Evolutionary conservation across 2,329 filamentous ascomycete species (phyloP).

Genomic region (Falciphora oryzae): DNA sequence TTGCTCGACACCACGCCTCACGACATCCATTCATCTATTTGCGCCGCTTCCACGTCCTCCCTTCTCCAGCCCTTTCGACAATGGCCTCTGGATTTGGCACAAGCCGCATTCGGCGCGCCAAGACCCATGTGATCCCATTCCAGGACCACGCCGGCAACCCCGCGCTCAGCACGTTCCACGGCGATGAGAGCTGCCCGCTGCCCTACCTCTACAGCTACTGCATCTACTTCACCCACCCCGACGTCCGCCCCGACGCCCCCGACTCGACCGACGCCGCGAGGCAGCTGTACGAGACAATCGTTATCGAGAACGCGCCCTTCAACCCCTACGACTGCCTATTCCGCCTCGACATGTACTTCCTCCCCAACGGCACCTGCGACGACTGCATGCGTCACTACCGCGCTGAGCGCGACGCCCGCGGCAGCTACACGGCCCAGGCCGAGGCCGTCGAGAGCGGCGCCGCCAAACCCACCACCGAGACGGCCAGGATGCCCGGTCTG

Average conservation of each 20-base stretch:
- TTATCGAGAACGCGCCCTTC: neutral
- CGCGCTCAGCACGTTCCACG: neutral
- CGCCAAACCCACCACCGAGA: neutral
- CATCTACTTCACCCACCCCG: slow-evolving; percentile 3
- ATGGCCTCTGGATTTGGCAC: neutral
- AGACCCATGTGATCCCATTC: slow-evolving; percentile 1
- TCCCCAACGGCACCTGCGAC: neutral
- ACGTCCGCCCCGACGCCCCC: slow-evolving; percentile 1
- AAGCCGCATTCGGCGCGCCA: neutral
- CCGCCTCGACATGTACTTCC: neutral
- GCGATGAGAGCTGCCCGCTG: neutral
- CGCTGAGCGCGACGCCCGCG: slow-evolving; percentile 3
- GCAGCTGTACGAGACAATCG: neutral
- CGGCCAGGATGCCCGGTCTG: neutral
- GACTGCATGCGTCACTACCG: slow-evolving; percentile 5
- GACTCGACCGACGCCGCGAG: neutral
- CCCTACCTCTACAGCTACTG: slow-evolving; percentile 4
- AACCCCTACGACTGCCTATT: neutral
- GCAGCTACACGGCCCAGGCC: neutral
- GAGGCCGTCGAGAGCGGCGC: neutral
- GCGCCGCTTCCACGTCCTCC: neutral
- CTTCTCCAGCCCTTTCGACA: neutral
- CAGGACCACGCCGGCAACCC: slow-evolving; percentile 1
- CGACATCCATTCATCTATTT: neutral
- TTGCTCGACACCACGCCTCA: neutral